These are phyloP conservation scores for Cubamyces sp. DNA, from an alignment of 768 basidiomycete species.

Conservation along the genomic window DNA sequence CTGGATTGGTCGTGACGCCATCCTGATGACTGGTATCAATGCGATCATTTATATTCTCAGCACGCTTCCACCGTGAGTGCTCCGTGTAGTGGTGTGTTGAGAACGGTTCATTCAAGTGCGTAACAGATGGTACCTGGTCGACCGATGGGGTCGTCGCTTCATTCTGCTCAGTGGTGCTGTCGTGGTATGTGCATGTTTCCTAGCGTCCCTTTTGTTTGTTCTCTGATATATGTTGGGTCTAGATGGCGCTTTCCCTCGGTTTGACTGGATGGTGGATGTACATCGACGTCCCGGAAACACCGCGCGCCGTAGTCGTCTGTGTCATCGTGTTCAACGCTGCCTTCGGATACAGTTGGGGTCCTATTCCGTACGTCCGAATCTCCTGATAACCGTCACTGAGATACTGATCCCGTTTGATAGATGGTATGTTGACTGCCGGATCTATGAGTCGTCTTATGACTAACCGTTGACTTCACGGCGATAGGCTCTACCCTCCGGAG, in stretches of 20 bases:
- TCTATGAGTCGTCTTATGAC: not conserved
- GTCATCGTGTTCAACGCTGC: constrained; percentile 94
- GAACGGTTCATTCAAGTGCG: not conserved
- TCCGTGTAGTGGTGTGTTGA: not conserved
- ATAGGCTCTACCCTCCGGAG: constrained; percentile 74
- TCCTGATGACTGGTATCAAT: constrained; percentile 96
- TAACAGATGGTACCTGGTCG: constrained; percentile 89
- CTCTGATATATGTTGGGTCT: not conserved
- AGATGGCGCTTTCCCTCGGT: constrained; percentile 84
- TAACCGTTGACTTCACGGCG: not conserved
- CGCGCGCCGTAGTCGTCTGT: constrained; percentile 83
- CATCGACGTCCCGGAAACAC: constrained; percentile 83
- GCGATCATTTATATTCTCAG: constrained; percentile 78
- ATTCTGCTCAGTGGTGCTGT: constrained; percentile 89
- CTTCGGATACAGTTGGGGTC: constrained; percentile 93
- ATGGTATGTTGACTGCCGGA: not conserved
- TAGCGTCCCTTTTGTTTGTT: constrained; percentile 3
- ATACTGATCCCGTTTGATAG: not conserved
- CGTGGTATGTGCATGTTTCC: constrained; percentile 50
- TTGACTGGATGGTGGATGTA: constrained; percentile 94
- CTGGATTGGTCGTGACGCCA: constrained; percentile 91
- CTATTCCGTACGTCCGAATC: constrained; percentile 70
- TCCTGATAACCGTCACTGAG: not conserved
- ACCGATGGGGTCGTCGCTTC: constrained; percentile 85
- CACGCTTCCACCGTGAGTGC: constrained; percentile 77